Evolutionary conservation across 2,329 filamentous ascomycete genomes (phyloP).

Genomic region (Sordariomycetes sp.): DNA sequence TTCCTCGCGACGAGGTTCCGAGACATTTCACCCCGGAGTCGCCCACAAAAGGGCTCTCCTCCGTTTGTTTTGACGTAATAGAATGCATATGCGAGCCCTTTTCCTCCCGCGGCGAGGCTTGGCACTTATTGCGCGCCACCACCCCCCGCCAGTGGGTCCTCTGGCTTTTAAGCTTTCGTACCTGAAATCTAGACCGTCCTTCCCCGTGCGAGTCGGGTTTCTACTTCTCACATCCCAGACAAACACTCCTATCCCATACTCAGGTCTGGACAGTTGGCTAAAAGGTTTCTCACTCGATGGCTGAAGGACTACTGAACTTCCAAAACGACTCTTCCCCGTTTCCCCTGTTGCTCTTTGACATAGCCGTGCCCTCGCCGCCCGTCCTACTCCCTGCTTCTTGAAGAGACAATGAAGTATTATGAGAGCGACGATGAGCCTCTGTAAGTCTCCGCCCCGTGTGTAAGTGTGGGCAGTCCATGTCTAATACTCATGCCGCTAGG

Average conservation of each 20-base stretch:
- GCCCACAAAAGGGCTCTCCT: neutral
- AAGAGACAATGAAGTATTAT: constrained; percentile 12
- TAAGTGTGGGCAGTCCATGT: neutral
- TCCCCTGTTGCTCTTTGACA: neutral
- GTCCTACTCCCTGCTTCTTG: neutral
- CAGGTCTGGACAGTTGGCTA: neutral
- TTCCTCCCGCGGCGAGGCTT: neutral
- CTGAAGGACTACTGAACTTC: neutral
- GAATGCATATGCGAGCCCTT: neutral
- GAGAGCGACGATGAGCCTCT: constrained; percentile 34
- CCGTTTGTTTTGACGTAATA: neutral
- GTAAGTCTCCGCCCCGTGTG: constrained; percentile 16
- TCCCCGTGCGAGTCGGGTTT: neutral
- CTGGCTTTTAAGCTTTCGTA: neutral
- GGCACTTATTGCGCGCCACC: neutral
- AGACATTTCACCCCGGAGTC: neutral
- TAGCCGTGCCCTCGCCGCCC: neutral
- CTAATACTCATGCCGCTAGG: constrained; percentile 20
- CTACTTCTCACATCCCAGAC: neutral
- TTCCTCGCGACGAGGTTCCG: neutral
- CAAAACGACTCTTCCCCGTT: neutral
- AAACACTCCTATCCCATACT: neutral
- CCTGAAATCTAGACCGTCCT: neutral
- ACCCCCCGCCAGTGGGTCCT: neutral
- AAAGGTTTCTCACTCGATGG: neutral